Evolutionary conservation across 352 stramenopile species (phyloP), one percentile per base, ranked within the genome.

Genomic region (Phytophthora quininea): DNA sequence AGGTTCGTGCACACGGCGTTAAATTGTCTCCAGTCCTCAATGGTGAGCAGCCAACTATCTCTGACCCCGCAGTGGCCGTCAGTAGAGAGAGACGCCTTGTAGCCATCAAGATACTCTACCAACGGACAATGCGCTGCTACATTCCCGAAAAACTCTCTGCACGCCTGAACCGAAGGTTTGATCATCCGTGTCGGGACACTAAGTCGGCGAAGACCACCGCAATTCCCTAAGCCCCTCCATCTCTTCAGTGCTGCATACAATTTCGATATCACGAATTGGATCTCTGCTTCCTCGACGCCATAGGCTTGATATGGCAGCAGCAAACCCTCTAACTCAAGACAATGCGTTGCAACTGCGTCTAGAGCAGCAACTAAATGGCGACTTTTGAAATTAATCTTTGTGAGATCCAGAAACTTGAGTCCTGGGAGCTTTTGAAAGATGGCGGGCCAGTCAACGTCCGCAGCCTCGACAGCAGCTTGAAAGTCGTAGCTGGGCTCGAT

Each of bases 21-120:
- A 27, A 80, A 65, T 19, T 7, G 50, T 27, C 76, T 52, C 74
- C 74, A 82, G 24, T 69, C 30, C 12, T 54, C 19, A 3, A 74
- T 33, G 10, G 38, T 53, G 2, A 77, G 24, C 1, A 66, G 27
- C 68, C 69, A 80, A 29, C 46, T 4, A 7, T 77, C 59, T 11
- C 42, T 55, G 42, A 64, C 71, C 12, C 43, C 63, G 29, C 79
- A 52, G 3, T 47, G 48, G 50, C 71, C 56, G 32, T 61, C 30
- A 19, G 43, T 61, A 4, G 30, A 54, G 11, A 80, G 45, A 30
- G 54, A 74, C 27, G 53, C 52, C 49, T 63, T 75, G 68, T 80
- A 69, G 0, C 72, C 68, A 35, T 80, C 68, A 31, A 80, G 33
- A 32, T 51, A 59, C 40, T 77, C 72, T 6, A 77, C 54, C 24